These are phyloP conservation scores for Blastobotrys muscicola DNA, from an alignment of 805 yeast species.

Conservation along the genomic window DNA sequence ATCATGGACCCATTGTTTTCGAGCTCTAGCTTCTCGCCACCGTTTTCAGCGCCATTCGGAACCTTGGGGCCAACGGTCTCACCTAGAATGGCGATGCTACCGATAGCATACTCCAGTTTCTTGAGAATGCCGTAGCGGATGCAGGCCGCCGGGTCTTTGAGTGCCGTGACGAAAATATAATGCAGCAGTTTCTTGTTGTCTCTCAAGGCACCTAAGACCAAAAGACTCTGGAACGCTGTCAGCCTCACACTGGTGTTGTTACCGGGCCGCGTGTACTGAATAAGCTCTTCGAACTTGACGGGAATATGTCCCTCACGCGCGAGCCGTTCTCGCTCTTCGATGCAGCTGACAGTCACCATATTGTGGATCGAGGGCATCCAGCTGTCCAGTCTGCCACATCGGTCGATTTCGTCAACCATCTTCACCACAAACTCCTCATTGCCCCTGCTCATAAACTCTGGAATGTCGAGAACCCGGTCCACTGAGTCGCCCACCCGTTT, in stretches of 20 bases:
- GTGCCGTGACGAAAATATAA: conserved; percentile 49
- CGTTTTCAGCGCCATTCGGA: conserved; percentile 10
- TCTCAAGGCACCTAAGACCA: conserved; percentile 68
- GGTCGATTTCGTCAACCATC: conserved; percentile 56
- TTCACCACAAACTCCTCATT: conserved; percentile 31
- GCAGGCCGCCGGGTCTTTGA: conserved; percentile 46
- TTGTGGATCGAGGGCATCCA: conserved; percentile 74
- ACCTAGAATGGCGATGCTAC: conserved; percentile 59
- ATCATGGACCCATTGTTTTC: conserved; percentile 36
- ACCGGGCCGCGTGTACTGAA: conserved; percentile 42
- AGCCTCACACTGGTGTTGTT: conserved; percentile 46
- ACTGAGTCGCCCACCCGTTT: conserved; percentile 3
- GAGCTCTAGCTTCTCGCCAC: conserved; percentile 6
- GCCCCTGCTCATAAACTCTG: background rate
- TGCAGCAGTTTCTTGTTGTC: conserved; percentile 44
- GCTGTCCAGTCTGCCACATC: conserved; percentile 70
- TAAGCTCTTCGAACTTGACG: conserved; percentile 44
- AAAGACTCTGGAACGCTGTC: conserved; percentile 59
- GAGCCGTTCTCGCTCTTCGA: conserved; percentile 51
- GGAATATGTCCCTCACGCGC: conserved; percentile 45
- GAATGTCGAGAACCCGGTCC: conserved; percentile 4
- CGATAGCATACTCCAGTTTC: conserved; percentile 43
- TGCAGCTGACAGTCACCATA: conserved; percentile 44
- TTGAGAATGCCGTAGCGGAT: conserved; percentile 43
- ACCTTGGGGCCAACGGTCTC: conserved; percentile 16